These are phyloP conservation scores for Cenchrus americanus DNA, from an alignment of 176 grass and related monocot species.

Conservation along the genomic window DNA sequence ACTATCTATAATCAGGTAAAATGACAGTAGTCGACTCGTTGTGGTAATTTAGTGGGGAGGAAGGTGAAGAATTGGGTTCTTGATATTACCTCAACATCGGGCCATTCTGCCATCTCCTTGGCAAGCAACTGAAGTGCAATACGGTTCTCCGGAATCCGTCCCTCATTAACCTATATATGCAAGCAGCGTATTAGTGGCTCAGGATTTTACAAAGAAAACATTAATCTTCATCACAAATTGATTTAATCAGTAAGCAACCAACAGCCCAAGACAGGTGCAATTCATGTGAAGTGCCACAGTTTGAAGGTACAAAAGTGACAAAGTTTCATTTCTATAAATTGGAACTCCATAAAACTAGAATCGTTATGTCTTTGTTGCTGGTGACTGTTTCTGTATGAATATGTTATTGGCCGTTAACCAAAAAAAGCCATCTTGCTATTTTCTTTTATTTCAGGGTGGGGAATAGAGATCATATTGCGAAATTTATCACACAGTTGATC, in stretches of 20 bases:
- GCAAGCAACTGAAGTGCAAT: conserved; percentile 74
- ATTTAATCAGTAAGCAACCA: background rate
- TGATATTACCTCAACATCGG: conserved; percentile 74
- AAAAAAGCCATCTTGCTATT: background rate
- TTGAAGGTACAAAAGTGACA: background rate
- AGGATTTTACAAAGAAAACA: background rate
- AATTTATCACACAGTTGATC: conserved; percentile 8
- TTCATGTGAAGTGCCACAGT: background rate
- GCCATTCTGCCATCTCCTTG: conserved; percentile 93
- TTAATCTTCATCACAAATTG: background rate
- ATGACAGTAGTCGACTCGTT: background rate
- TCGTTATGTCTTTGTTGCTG: background rate
- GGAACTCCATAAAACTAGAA: background rate
- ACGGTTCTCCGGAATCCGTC: conserved; percentile 79
- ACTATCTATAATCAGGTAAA: background rate
- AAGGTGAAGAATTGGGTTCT: conserved; percentile 23
- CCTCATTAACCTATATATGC: conserved; percentile 80
- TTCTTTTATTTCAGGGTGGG: background rate
- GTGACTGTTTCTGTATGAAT: conserved; percentile 1
- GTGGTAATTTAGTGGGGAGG: background rate
- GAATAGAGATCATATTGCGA: conserved; percentile 17
- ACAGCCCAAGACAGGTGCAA: background rate
- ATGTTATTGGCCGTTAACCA: background rate
- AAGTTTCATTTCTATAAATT: background rate
- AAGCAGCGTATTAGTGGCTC: conserved; percentile 9